These are phyloP conservation scores for Alternaria ventricosa DNA, from an alignment of 2,329 filamentous ascomycete species.

Conservation along the genomic window DNA sequence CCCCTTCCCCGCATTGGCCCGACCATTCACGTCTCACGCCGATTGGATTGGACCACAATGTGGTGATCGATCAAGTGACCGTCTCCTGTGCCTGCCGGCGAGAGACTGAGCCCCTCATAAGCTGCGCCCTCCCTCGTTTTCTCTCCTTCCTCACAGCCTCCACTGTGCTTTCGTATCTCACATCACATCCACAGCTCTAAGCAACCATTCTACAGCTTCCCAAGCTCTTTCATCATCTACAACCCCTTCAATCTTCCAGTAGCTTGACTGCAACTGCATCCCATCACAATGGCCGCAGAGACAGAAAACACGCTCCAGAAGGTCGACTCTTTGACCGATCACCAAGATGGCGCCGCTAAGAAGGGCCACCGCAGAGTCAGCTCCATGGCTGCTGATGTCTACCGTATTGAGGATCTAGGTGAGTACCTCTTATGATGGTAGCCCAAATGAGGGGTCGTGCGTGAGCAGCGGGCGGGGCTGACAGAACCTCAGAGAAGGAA, in stretches of 20 bases:
- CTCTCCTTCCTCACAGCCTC: slow-evolving; percentile 31
- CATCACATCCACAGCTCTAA: slow-evolving; percentile 10
- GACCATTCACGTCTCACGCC: slow-evolving; percentile 38
- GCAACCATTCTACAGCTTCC: slow-evolving; percentile 16
- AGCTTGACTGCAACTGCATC: slow-evolving; percentile 11
- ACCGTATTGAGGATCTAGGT: slow-evolving; percentile 88
- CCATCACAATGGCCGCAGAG: slow-evolving; percentile 61
- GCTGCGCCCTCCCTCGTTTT: slow-evolving; percentile 34
- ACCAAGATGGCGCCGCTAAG: slow-evolving; percentile 68
- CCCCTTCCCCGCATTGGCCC: slow-evolving; percentile 29
- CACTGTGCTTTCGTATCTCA: slow-evolving; percentile 29
- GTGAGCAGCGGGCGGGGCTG: slow-evolving; percentile 43
- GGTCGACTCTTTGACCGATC: slow-evolving; percentile 89
- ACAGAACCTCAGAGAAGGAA: slow-evolving; percentile 68
- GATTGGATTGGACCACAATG: slow-evolving; percentile 30
- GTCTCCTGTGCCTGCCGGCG: slow-evolving; percentile 27
- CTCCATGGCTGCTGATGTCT: slow-evolving; percentile 74
- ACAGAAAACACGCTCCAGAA: slow-evolving; percentile 70
- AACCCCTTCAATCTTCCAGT: slow-evolving; percentile 10
- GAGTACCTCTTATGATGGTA: slow-evolving; percentile 48
- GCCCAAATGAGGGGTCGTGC: slow-evolving; percentile 21
- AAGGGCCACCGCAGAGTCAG: slow-evolving; percentile 72
- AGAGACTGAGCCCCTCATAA: slow-evolving; percentile 43
- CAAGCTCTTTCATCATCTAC: slow-evolving; percentile 21
- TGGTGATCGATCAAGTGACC: slow-evolving; percentile 49